Evolutionary conservation across 2,329 filamentous ascomycete species (phyloP).

Genomic region (Stachybotrys chartarum): DNA sequence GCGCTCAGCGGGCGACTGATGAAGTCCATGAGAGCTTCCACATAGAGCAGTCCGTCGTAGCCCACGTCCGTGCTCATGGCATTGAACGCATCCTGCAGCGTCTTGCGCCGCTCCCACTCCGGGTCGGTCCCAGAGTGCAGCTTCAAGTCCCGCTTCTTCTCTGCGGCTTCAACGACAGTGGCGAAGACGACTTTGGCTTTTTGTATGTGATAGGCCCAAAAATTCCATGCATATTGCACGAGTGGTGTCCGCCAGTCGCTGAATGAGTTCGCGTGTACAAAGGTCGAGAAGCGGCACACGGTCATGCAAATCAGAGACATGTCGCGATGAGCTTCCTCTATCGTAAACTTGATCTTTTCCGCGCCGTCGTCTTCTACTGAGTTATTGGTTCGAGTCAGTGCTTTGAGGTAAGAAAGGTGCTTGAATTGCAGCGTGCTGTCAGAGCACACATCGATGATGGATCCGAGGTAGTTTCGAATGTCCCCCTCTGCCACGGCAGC

Average conservation of each 20-base stretch:
- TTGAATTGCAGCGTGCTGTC: conserved; percentile 2
- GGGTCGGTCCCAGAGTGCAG: not conserved
- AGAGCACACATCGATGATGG: conserved; percentile 1
- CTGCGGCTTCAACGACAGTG: not conserved
- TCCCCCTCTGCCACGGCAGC: not conserved
- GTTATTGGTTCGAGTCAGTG: not conserved
- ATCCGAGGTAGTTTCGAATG: not conserved
- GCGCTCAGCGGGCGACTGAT: not conserved
- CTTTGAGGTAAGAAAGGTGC: not conserved
- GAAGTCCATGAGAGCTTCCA: conserved; percentile 2
- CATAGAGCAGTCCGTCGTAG: not conserved
- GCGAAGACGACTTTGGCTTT: not conserved
- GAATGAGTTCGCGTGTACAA: not conserved
- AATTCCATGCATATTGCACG: conserved; percentile 1
- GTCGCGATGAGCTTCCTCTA: not conserved
- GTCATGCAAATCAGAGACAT: conserved; percentile 1
- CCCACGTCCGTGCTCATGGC: not conserved
- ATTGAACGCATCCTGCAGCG: not conserved
- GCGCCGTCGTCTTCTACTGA: not conserved
- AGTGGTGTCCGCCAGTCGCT: not conserved
- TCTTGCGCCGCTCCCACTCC: not conserved
- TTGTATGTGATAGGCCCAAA: conserved; percentile 1
- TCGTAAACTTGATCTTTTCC: not conserved
- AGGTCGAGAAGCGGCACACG: not conserved
- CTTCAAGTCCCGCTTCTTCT: not conserved